Conservation (phyloP, 2,329 filamentous ascomycete genomes). For the Beauveria medogensis region DNA sequence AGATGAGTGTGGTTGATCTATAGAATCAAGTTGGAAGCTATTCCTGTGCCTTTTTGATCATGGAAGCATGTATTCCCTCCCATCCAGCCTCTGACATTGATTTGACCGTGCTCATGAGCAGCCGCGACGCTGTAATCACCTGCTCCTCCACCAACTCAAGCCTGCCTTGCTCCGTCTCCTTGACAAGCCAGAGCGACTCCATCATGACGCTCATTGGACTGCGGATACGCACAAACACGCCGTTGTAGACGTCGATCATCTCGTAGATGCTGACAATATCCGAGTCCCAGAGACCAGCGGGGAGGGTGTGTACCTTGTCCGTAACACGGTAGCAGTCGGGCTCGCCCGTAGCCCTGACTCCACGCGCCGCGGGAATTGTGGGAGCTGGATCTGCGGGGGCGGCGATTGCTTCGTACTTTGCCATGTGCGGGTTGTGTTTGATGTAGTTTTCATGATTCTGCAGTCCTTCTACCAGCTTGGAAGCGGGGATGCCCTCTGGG, state of each 20-base stretch:
- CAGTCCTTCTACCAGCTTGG: constrained; percentile 35
- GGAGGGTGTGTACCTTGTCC: constrained; percentile 42
- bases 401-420: constrained; percentile 31
- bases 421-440: constrained; percentile 43
- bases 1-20: neutral
- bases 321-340: constrained; percentile 39
- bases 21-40: constrained; percentile 12
- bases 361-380: constrained; percentile 23
- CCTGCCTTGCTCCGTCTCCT: constrained; percentile 22
- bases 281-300: constrained; percentile 47
- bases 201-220: constrained; percentile 44
- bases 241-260: constrained; percentile 40
- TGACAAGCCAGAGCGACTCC: constrained; percentile 43
- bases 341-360: constrained; percentile 18
- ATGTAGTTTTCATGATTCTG: constrained; percentile 46
- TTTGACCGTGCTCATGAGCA: constrained; percentile 42
- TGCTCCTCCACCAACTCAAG: constrained; percentile 42
- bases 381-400: constrained; percentile 20
- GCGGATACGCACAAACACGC: constrained; percentile 43
- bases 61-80: constrained; percentile 41
- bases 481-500: constrained; percentile 27
- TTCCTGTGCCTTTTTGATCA: constrained; percentile 31
- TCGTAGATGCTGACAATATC: constrained; percentile 47
- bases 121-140: constrained; percentile 40
- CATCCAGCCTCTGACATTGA: constrained; percentile 43